Conservation (phyloP, 805 yeast species). For the Isabelozyma pseudorhagii region DNA sequence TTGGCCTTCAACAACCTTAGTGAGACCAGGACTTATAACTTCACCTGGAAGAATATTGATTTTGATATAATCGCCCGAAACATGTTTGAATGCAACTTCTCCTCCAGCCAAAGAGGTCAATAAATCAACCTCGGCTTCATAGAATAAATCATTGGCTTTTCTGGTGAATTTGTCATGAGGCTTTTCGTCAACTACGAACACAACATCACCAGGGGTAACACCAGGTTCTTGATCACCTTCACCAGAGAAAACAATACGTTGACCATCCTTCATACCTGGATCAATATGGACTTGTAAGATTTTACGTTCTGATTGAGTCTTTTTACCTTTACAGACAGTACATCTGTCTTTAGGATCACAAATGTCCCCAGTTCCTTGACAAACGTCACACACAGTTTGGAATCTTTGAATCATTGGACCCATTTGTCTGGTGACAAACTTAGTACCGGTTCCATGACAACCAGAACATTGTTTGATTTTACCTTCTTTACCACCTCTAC, state of each 20-base stretch:
- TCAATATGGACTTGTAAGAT: constrained; percentile 91
- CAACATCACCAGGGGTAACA: constrained; percentile 93
- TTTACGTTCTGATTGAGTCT: constrained; percentile 83
- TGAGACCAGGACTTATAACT: constrained; percentile 78
- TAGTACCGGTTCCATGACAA: constrained; percentile 91
- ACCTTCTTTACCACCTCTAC: constrained; percentile 94
- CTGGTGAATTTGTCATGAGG: constrained; percentile 81
- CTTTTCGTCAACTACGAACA: constrained; percentile 87
- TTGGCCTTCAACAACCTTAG: constrained; percentile 82
- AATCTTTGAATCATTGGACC: constrained; percentile 99
- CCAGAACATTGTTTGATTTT: constrained; percentile 79
- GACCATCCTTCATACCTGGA: constrained; percentile 96
- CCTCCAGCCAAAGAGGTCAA: constrained; percentile 98
- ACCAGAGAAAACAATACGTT: constrained; percentile 84
- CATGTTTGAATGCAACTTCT: constrained; percentile 78
- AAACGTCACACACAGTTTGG: constrained; percentile 89
- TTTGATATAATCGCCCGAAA: constrained; percentile 89
- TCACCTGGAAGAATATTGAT: constrained; percentile 86
- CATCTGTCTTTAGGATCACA: constrained; percentile 87
- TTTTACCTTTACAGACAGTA: constrained; percentile 83
- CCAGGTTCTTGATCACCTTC: constrained; percentile 98
- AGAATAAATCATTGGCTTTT: constrained; percentile 76
- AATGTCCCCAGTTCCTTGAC: constrained; percentile 91
- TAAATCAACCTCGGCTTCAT: constrained; percentile 84
- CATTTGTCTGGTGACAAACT: constrained; percentile 94